These are phyloP conservation scores for Hypoxylon intermedium DNA, from an alignment of 495 filamentous ascomycete species.

Conservation along the genomic window DNA sequence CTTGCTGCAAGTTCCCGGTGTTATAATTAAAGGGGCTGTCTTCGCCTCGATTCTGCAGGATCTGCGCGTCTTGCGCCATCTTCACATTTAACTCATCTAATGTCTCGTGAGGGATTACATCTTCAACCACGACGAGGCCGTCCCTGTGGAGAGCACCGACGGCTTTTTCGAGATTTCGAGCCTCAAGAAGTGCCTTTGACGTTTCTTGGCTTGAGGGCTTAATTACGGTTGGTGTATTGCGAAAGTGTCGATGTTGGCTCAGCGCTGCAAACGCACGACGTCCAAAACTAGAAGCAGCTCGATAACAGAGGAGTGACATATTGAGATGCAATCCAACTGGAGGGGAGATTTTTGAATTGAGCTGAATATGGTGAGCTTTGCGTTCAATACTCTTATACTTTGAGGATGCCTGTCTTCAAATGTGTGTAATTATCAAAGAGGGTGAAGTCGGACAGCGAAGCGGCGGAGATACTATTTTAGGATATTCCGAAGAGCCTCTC, in stretches of 20 bases:
- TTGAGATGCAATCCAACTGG: background rate
- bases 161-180: conserved; percentile 58
- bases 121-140: conserved; percentile 65
- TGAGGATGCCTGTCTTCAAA: no score
- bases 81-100: conserved; percentile 58
- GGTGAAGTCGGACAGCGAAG: conserved; percentile 14
- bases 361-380: background rate
- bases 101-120: conserved; percentile 51
- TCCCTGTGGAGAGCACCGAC: conserved; percentile 58
- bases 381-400: background rate
- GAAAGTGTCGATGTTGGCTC: conserved; percentile 1
- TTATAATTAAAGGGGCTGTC: conserved; percentile 60
- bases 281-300: background rate
- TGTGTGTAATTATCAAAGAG: no score
- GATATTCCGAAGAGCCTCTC: conserved; percentile 18
- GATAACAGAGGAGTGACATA: conserved; percentile 15
- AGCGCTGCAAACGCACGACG: conserved; percentile 27
- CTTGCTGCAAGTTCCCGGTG: conserved; percentile 63
- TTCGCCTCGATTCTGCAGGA: conserved; percentile 51
- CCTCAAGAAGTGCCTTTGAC: conserved; percentile 17
- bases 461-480: conserved; percentile 24
- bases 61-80: conserved; percentile 59
- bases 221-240: conserved; percentile 17
- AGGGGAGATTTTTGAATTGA: background rate
- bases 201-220: conserved; percentile 14